Evolutionary conservation across 2,329 filamentous ascomycete species (phyloP).

Genomic region (Sclerotinia spermophila): DNA sequence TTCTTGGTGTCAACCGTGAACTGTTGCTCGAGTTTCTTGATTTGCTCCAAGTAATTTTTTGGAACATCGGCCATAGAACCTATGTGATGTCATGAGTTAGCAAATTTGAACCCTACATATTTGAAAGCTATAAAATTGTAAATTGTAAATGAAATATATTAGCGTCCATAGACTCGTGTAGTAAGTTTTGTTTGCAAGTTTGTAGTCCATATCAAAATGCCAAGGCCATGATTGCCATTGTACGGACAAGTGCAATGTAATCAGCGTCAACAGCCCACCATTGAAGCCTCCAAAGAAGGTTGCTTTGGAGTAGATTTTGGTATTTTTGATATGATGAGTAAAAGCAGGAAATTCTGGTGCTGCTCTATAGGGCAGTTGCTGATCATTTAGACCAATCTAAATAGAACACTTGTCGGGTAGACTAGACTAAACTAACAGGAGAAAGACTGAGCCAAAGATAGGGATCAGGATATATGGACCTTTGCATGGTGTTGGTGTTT

Average conservation of each 20-base stretch:
- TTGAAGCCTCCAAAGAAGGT: not conserved
- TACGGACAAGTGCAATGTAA: not conserved
- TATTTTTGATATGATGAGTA: not conserved
- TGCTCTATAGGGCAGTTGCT: not conserved
- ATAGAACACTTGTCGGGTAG: not conserved
- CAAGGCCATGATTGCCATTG: not conserved
- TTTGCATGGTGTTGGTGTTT: not conserved
- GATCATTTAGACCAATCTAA: constrained; percentile 5
- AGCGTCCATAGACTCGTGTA: not conserved
- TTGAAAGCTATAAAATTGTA: not conserved
- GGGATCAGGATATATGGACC: not conserved
- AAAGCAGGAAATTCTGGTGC: not conserved
- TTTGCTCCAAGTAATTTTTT: constrained; percentile 75
- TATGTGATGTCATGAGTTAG: constrained; percentile 40
- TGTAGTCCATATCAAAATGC: not conserved
- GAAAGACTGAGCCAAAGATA: not conserved
- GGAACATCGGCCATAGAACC: constrained; percentile 91
- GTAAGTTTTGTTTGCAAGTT: not conserved
- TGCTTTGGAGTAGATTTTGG: not conserved
- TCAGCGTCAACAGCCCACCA: not conserved
- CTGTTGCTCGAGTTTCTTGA: constrained; percentile 75
- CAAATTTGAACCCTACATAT: not conserved
- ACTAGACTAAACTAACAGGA: not conserved
- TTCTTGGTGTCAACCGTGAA: constrained; percentile 76
- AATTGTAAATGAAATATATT: not conserved